Evolutionary conservation across 2,329 filamentous ascomycete genomes (phyloP), one percentile per base, ranked within the genome.

Genomic region (Alternaria panax): DNA sequence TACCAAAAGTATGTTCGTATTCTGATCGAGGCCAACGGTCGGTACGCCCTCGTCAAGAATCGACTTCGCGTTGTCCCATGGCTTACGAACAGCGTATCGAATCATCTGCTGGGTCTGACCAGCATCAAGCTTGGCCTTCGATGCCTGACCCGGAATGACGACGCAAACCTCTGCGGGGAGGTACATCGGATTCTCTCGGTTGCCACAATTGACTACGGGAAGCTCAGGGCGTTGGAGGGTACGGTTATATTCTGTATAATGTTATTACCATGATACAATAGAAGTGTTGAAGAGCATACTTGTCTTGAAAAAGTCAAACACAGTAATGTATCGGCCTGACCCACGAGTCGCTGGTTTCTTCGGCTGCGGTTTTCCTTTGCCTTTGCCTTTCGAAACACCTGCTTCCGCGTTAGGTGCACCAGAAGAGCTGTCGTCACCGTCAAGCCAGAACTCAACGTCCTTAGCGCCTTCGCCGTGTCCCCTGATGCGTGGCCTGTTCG

Each of bases 91-190:
- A 32, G 72, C 70, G 24, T 68, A 63, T 8, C 55, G 51, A 34
- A 74, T 74, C 72, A 74, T 74, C 4, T 62, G 28, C 46, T 67
- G 64, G 7, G 72, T 74, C 48, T 74, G 72, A 14, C 30, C 24
- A 1, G 46, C 27, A 32, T 64, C 62, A 5, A 74, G 64, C 55
- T 72, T 71, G 14, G 64, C 38, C 4, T 63, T 65, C 1, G 67
- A 56, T n/a, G 66, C 45, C 47, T 74, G 72, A 6, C 71, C 71
- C 1, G 68, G 56, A 8, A 66, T 14, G 8, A 74, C 70, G 0
- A 57, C n/a, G 51, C 71, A 74, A 6, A 72, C 63, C 56, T 73
- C 65, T 14, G 64, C 52, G 2, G 70, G 70, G 5, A 74, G 60
- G 52, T 69, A 74, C 41, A 63, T 64, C 1, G 71, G 70, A 2